These are phyloP conservation scores for Fraxinus albicans DNA, from an alignment of 305 asterid genomes.

Conservation along the genomic window DNA sequence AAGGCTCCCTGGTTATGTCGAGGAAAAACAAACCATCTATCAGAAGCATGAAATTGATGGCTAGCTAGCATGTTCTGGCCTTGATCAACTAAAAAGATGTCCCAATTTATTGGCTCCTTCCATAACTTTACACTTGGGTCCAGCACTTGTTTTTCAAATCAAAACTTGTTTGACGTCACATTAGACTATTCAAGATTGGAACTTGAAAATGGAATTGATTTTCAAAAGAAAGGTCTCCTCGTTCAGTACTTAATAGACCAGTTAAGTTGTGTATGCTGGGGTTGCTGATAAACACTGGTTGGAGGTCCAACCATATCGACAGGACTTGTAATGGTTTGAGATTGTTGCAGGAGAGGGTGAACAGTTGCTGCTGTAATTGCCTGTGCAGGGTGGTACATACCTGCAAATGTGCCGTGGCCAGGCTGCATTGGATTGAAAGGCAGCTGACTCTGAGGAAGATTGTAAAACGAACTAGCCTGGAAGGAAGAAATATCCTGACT, in stretches of 20 bases:
- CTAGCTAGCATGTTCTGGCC: neutral
- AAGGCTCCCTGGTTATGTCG: slow-evolving; percentile 17
- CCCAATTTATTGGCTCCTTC: slow-evolving; percentile 40
- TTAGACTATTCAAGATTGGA: slow-evolving; percentile 17
- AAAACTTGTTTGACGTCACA: slow-evolving; percentile 31
- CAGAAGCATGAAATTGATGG: neutral
- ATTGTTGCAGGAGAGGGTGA: slow-evolving; percentile 81
- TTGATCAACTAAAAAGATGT: slow-evolving; percentile 21
- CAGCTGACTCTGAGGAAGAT: slow-evolving; percentile 81
- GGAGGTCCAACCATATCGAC: slow-evolving; percentile 69
- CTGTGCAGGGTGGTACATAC: slow-evolving; percentile 78
- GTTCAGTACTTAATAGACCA: slow-evolving; percentile 25
- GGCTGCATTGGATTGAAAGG: slow-evolving; percentile 72
- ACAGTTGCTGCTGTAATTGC: slow-evolving; percentile 62
- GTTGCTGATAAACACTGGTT: slow-evolving; percentile 59
- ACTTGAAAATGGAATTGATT: slow-evolving; percentile 8
- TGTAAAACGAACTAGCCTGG: slow-evolving; percentile 79
- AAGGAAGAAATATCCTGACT: slow-evolving; percentile 67
- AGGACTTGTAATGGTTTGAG: slow-evolving; percentile 72
- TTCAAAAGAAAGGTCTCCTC: neutral
- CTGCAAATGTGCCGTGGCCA: slow-evolving; percentile 76
- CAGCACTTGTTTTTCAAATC: slow-evolving; percentile 27
- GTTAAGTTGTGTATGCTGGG: slow-evolving; percentile 42
- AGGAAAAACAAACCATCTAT: neutral
- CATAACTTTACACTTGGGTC: slow-evolving; percentile 50